Percentiles rank a stretch among this genome's conserved stretches.
These are phyloP conservation scores for Closterium sp. DNA, from an alignment of 139 green algal genomes.

Conservation along the genomic window DNA sequence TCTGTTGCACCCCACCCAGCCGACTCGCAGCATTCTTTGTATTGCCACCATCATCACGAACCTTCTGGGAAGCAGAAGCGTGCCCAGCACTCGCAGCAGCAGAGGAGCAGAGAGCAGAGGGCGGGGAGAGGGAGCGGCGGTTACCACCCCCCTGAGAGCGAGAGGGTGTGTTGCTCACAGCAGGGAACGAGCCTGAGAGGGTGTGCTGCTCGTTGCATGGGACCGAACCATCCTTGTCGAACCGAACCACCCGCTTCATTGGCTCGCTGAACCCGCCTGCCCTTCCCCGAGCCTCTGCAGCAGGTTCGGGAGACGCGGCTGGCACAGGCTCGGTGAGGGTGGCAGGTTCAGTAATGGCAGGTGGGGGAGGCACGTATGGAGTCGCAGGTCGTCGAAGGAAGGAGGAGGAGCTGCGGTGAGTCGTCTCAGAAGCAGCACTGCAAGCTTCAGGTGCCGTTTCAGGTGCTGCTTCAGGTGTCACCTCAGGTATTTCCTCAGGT, in stretches of 20 bases:
- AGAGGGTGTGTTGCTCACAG: too few species aligned
- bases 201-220: not conserved
- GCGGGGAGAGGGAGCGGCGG: not conserved
- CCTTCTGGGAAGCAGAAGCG: not conserved
- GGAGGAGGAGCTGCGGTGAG: not conserved
- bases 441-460: not conserved
- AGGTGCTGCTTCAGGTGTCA: not conserved
- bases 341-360: not conserved
- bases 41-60: not conserved
- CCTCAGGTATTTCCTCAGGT: too few species aligned
- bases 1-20: not conserved
- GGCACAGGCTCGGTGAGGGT: not conserved
- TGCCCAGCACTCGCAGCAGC: not conserved
- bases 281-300: not conserved
- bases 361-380: not conserved
- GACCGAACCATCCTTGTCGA: not conserved
- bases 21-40: not conserved
- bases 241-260: not conserved
- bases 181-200: not conserved
- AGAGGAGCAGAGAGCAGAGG: not conserved
- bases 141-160: not conserved
- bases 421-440: not conserved
- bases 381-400: not conserved
- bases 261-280: not conserved
- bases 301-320: too few species aligned